Base-by-base conservation (phyloP, 257 asterid genomes). In the Leptodermis oblonga region DNA sequence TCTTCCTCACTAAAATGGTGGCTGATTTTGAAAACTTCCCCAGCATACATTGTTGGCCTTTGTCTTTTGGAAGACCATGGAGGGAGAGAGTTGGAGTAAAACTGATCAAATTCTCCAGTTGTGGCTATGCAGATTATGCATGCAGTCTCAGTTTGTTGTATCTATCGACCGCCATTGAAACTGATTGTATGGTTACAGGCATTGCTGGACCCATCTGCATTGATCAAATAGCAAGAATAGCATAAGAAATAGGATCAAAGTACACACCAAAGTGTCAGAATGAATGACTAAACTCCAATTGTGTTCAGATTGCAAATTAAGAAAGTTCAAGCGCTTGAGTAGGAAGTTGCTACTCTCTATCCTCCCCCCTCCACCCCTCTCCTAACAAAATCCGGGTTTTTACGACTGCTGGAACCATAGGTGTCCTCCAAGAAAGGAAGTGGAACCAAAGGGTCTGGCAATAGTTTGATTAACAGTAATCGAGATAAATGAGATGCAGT, bases 181-280 rank as follows among this genome's bases (percentile, higher is more conserved):
- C 65, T 0, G 98, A 92, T 65, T 86, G 96, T 76, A 92, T 86
- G 8, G 97, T 78, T 52, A 92, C 82, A 36, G 92, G 91, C 72
- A 77, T 81, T 0, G 97, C 84, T 13, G 74, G 85, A 49, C 98
- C 98, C 96, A 92, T 90, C 98, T 92, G 96, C 88, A 84, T n/a
- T 61, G 61, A 31, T 66, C 41, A 56, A 62, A 46, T 37, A 31
- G 55, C 81, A 73, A 82, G 75, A 26, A 45, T 31, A 11, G 56
- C 34, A 61, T 46, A 0, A 25, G 36, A 36, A 22, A 54, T 4
- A 34, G 6, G 33, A 52, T 52, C 3, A 11, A 13, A 15, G 41
- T 39, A 58, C 4, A 4, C n/a, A n/a, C n/a, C n/a, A n/a, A 53
- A 20, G 15, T 53, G 14, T 2, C 31, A 53, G 25, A 12, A 22